These are phyloP conservation scores for Neofusicoccum ribis DNA, from an alignment of 2,329 filamentous ascomycete genomes.

Conservation along the genomic window DNA sequence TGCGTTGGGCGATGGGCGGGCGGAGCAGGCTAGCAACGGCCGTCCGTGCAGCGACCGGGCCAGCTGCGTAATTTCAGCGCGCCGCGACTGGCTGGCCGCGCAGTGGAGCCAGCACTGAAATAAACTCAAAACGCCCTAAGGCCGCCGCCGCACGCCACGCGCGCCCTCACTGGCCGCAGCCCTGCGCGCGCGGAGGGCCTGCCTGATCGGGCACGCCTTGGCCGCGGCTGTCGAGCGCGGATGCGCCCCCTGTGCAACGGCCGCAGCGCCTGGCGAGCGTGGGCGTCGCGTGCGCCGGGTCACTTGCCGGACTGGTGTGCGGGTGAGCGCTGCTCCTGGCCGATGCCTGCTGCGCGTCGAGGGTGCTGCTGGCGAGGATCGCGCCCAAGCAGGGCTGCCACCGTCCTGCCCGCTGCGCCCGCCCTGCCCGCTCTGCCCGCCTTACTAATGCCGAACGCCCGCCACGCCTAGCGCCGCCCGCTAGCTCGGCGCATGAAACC, in stretches of 20 bases:
- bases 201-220: conserved; percentile 8
- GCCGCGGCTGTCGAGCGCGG: conserved; percentile 9
- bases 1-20: conserved; percentile 28
- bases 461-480: conserved; percentile 3
- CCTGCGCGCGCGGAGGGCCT: conserved; percentile 14
- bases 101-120: conserved; percentile 20
- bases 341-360: conserved; percentile 4
- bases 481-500: conserved; percentile 15
- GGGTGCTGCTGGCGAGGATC: conserved; percentile 5
- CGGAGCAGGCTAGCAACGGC: conserved; percentile 31
- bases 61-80: conserved; percentile 16
- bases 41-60: conserved; percentile 24
- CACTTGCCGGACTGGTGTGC: conserved; percentile 13
- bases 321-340: conserved; percentile 9
- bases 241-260: conserved; percentile 17
- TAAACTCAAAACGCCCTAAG: conserved; percentile 25
- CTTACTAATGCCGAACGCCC: conserved; percentile 15
- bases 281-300: conserved; percentile 17
- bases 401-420: neutral
- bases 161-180: conserved; percentile 9
- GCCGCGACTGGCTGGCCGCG: conserved; percentile 9
- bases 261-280: conserved; percentile 11
- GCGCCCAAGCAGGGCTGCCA: neutral
- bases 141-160: conserved; percentile 21
- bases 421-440: neutral